Percentiles rank a stretch among this genome's conserved stretches.
These are phyloP conservation scores for Scleromitrula shiraiana DNA, from an alignment of 2,329 filamentous ascomycete species.

Conservation along the genomic window DNA sequence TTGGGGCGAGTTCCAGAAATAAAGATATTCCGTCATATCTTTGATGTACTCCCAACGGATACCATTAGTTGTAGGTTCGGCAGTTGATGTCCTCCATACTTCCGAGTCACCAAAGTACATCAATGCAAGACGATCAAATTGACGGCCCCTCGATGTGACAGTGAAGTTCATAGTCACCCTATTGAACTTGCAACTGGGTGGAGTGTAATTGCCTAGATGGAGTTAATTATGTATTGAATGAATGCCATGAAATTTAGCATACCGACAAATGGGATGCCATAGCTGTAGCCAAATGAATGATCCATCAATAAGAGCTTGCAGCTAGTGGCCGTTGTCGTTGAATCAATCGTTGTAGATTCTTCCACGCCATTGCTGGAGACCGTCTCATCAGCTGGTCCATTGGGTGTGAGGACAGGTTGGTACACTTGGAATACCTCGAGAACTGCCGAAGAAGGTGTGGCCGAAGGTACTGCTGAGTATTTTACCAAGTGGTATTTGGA, in stretches of 20 bases:
- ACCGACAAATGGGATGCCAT: slow-evolving; percentile 67
- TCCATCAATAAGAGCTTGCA: slow-evolving; percentile 58
- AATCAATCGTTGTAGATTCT: slow-evolving; percentile 18
- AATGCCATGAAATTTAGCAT: slow-evolving; percentile 30
- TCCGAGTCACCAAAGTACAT: slow-evolving; percentile 73
- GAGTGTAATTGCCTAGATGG: slow-evolving; percentile 50
- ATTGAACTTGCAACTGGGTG: slow-evolving; percentile 64
- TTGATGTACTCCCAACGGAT: slow-evolving; percentile 73
- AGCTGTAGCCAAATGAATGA: slow-evolving; percentile 64
- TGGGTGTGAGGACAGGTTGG: slow-evolving; percentile 51
- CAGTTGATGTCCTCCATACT: slow-evolving; percentile 77
- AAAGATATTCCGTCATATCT: slow-evolving; percentile 65
- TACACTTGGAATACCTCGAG: slow-evolving; percentile 63
- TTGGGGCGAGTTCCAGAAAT: slow-evolving; percentile 60
- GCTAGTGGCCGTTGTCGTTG: slow-evolving; percentile 24
- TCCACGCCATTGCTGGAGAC: slow-evolving; percentile 23
- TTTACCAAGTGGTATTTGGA: slow-evolving; percentile 15
- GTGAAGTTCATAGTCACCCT: slow-evolving; percentile 70
- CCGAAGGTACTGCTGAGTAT: slow-evolving; percentile 18
- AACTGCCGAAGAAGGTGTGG: slow-evolving; percentile 23
- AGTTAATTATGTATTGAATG: slow-evolving; percentile 7
- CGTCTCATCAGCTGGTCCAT: slow-evolving; percentile 34
- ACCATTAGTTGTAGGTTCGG: slow-evolving; percentile 63
- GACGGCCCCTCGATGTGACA: slow-evolving; percentile 59
- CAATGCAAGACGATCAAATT: slow-evolving; percentile 68